Conservation (phyloP, 2,329 filamentous ascomycete genomes). For the Fusarium albidum region DNA sequence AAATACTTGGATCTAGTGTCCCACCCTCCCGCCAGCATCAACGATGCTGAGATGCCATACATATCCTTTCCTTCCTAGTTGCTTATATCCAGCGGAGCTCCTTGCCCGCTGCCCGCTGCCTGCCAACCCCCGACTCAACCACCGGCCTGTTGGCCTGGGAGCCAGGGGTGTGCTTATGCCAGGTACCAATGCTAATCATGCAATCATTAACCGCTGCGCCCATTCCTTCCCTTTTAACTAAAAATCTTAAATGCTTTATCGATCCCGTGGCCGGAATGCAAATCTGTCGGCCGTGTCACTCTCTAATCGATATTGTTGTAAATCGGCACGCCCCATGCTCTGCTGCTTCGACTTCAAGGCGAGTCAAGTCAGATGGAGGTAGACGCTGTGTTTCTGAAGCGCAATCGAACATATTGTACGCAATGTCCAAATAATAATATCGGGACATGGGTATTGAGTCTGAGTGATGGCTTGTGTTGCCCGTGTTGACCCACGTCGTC, state of each 20-base stretch:
- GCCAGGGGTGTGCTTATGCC: constrained; percentile 40
- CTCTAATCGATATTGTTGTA: constrained; percentile 13
- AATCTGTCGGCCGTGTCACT: constrained; percentile 19
- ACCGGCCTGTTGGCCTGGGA: constrained; percentile 23
- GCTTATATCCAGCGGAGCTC: constrained; percentile 9
- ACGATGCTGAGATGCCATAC: constrained; percentile 23
- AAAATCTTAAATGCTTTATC: constrained; percentile 27
- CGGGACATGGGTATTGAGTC: constrained; percentile 34
- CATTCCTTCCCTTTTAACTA: constrained; percentile 31
- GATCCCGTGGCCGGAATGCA: constrained; percentile 16
- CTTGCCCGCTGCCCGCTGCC: constrained; percentile 14
- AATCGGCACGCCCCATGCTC: constrained; percentile 8
- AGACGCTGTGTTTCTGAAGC: constrained; percentile 13
- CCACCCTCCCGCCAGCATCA: constrained; percentile 18
- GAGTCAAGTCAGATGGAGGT: constrained; percentile 5
- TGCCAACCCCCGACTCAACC: constrained; percentile 27
- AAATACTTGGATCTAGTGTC: constrained; percentile 30
- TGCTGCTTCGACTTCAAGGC: background rate
- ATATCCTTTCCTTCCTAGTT: constrained; percentile 18
- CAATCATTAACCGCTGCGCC: constrained; percentile 47
- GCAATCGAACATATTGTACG: constrained; percentile 46
- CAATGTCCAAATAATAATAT: constrained; percentile 49
- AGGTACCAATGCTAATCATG: constrained; percentile 49
- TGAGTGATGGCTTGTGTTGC: constrained; percentile 22
- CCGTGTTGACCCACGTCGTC: constrained; percentile 7